Conservation (phyloP, 768 basidiomycete genomes). For the Leccinum subgranulosum region DNA sequence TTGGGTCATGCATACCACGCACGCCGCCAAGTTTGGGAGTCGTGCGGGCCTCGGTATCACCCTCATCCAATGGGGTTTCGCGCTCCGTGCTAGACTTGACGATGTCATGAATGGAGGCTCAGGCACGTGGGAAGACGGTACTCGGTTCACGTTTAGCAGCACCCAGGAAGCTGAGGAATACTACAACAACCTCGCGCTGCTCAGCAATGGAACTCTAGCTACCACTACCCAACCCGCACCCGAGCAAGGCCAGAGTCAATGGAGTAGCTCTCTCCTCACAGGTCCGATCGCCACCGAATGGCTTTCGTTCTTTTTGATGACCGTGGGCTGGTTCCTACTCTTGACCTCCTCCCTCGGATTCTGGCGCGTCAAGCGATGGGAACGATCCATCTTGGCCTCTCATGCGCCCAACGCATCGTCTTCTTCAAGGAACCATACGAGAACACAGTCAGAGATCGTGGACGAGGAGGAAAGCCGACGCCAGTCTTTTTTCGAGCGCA, state of each 20-base stretch:
- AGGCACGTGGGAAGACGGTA: slow-evolving; percentile 29
- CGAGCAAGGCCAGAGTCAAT: slow-evolving; percentile 18
- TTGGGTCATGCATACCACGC: slow-evolving; percentile 90
- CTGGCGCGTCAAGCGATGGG: slow-evolving; percentile 90
- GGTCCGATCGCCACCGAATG: slow-evolving; percentile 84
- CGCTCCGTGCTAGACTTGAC: slow-evolving; percentile 57
- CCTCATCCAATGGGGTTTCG: slow-evolving; percentile 93
- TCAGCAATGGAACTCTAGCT: slow-evolving; percentile 27
- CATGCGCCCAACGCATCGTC: slow-evolving; percentile 25
- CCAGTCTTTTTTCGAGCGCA: slow-evolving; percentile 30
- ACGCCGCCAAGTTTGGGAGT: slow-evolving; percentile 90
- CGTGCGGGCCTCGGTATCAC: slow-evolving; percentile 95
- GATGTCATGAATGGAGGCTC: slow-evolving; percentile 32
- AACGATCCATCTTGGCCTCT: slow-evolving; percentile 67
- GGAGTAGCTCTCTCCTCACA: slow-evolving; percentile 41
- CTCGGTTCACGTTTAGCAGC: slow-evolving; percentile 40
- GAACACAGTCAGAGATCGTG: slow-evolving; percentile 25
- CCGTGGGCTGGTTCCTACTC: slow-evolving; percentile 83
- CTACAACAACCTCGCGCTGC: slow-evolving; percentile 28
- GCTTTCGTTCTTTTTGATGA: slow-evolving; percentile 95
- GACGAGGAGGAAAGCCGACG: slow-evolving; percentile 26
- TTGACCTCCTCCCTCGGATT: slow-evolving; percentile 88
- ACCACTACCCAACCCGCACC: slow-evolving; percentile 7
- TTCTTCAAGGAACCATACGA: slow-evolving; percentile 34
- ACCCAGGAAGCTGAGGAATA: slow-evolving; percentile 46